These are phyloP conservation scores for Xylariaceae sp. DNA, from an alignment of 2,329 filamentous ascomycete genomes.

Conservation along the genomic window DNA sequence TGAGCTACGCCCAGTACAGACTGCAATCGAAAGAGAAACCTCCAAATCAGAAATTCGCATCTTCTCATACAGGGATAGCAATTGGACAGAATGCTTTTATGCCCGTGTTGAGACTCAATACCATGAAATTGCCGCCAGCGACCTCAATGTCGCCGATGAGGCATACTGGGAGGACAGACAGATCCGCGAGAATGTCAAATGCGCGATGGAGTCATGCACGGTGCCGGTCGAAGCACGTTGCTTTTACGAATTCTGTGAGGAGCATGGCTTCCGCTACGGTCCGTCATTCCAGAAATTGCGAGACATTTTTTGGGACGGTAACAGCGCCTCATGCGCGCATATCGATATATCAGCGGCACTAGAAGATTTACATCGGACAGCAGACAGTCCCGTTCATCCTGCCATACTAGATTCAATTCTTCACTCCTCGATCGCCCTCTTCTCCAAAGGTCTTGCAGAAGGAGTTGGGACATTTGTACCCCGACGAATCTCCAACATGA, in stretches of 20 bases:
- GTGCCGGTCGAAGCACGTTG: background rate
- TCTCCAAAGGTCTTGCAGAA: background rate
- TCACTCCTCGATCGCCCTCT: background rate
- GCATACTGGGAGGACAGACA: background rate
- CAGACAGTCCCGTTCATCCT: background rate
- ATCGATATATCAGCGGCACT: no score
- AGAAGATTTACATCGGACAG: background rate
- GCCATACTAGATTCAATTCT: background rate
- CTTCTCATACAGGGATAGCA: constrained; percentile 11
- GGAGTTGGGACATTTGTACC: background rate
- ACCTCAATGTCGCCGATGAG: background rate
- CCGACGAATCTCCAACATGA: background rate
- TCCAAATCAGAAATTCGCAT: constrained; percentile 28
- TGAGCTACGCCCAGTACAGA: constrained; percentile 27
- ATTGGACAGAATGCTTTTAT: constrained; percentile 1
- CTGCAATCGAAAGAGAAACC: constrained; percentile 15
- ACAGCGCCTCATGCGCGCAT: background rate
- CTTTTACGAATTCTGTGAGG: background rate
- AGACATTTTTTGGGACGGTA: constrained; percentile 1
- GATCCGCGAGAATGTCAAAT: background rate
- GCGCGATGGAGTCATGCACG: background rate
- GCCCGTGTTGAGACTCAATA: background rate
- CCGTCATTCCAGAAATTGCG: background rate
- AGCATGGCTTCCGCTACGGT: background rate
- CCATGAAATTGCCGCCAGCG: background rate